Conservation (phyloP, 2,329 filamentous ascomycete species). For the Penicillium decumbens region DNA sequence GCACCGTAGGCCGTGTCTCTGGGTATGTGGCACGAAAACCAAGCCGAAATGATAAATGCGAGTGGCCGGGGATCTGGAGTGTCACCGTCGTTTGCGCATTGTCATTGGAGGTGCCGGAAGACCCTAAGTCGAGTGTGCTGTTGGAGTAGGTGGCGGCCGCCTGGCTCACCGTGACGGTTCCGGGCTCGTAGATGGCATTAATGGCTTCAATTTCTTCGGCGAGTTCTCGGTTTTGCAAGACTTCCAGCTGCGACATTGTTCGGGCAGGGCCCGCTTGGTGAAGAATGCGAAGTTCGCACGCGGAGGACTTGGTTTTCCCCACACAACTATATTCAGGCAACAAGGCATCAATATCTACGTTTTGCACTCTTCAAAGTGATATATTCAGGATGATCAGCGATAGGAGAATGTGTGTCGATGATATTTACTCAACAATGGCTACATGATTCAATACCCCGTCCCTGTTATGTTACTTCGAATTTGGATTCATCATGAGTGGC, state of each 20-base stretch:
- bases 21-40: constrained; percentile 73
- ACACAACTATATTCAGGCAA: constrained; percentile 13
- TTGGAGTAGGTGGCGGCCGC: constrained; percentile 20
- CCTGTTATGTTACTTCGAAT: too few species aligned
- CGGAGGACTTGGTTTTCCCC: constrained; percentile 17
- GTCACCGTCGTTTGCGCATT: constrained; percentile 45
- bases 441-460: too few species aligned
- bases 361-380: too few species aligned
- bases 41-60: constrained; percentile 47
- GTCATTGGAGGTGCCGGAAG: constrained; percentile 12
- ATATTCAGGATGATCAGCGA: too few species aligned
- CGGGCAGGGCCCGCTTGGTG: constrained; percentile 5
- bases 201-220: constrained; percentile 47
- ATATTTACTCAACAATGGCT: too few species aligned
- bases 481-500: too few species aligned
- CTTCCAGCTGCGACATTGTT: constrained; percentile 22
- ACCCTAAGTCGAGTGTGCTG: constrained; percentile 28
- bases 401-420: too few species aligned
- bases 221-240: constrained; percentile 37
- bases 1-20: constrained; percentile 63
- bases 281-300: constrained; percentile 4
- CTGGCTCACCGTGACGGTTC: constrained; percentile 51
- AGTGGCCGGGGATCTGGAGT: constrained; percentile 62
- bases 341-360: constrained; percentile 7
- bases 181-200: constrained; percentile 59